Evolutionary conservation across 2,329 filamentous ascomycete species (phyloP).

Genomic region (Zymoseptoria tritici): DNA sequence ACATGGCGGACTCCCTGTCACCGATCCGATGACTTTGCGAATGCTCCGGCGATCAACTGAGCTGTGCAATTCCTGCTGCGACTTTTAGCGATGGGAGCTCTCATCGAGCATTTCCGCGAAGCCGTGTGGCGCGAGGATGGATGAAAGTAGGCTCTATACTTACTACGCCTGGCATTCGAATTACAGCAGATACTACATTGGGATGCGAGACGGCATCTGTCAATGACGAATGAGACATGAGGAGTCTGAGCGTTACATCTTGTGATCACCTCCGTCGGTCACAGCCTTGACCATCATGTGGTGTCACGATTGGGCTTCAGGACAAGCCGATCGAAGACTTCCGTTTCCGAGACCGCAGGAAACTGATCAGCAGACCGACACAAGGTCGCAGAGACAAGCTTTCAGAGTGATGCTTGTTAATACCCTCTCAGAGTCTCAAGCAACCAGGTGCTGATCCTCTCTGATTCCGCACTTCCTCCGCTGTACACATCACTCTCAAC

Average conservation of each 20-base stretch:
- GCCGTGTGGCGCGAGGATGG: not conserved
- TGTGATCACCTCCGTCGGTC: not conserved
- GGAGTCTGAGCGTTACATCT: not conserved
- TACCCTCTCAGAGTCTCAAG: too few species aligned
- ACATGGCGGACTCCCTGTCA: not conserved
- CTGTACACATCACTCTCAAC: too few species aligned
- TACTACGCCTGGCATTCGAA: not conserved
- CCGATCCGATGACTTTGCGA: not conserved
- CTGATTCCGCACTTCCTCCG: too few species aligned
- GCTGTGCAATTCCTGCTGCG: not conserved
- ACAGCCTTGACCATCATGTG: not conserved
- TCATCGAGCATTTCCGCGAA: not conserved
- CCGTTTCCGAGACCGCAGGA: not conserved
- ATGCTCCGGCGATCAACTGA: not conserved
- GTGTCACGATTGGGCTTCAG: not conserved
- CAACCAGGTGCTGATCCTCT: too few species aligned
- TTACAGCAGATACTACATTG: not conserved
- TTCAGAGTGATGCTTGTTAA: not conserved
- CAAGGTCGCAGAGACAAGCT: not conserved
- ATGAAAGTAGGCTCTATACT: not conserved
- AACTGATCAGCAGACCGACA: not conserved
- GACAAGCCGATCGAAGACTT: not conserved
- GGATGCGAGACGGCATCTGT: not conserved
- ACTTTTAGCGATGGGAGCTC: not conserved
- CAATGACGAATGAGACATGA: not conserved